phyloP scores from a whole-genome alignment of 2,329 filamentous ascomycete genomes.

The Paraphaeosphaeria sporulosa region DNA sequence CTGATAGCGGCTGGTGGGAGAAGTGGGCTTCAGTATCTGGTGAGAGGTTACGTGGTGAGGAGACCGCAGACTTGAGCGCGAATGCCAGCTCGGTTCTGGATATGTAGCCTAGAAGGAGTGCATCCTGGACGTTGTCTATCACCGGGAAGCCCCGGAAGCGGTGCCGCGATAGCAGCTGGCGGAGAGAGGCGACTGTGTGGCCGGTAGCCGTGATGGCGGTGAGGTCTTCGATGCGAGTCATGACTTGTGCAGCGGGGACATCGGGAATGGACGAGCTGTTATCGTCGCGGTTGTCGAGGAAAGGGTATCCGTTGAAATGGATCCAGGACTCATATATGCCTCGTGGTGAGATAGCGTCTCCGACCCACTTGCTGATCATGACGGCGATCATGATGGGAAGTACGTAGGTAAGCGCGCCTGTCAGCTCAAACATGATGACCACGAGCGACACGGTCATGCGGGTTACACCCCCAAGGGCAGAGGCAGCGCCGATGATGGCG shows the following conservation, averaged over 20 bases:
- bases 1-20: slow-evolving; percentile 76
- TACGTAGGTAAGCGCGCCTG: slow-evolving; percentile 93
- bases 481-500: slow-evolving; percentile 93
- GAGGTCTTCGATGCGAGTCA: slow-evolving; percentile 91
- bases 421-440: slow-evolving; percentile 99
- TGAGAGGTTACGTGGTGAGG: slow-evolving; percentile 65
- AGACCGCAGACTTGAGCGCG: slow-evolving; percentile 72
- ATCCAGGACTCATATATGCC: slow-evolving; percentile 99
- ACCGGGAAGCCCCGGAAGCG: slow-evolving; percentile 92
- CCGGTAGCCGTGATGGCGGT: slow-evolving; percentile 86
- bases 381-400: slow-evolving; percentile 99
- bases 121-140: slow-evolving; percentile 77
- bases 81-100: slow-evolving; percentile 88
- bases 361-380: slow-evolving; percentile 98
- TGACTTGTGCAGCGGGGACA: slow-evolving; percentile 83
- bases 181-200: slow-evolving; percentile 82
- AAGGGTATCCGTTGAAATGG: slow-evolving; percentile 92
- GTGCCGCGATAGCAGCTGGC: slow-evolving; percentile 73
- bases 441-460: slow-evolving; percentile 98
- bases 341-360: slow-evolving; percentile 88
- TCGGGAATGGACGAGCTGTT: slow-evolving; percentile 72
- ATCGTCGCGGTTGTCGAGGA: slow-evolving; percentile 88
- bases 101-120: slow-evolving; percentile 89
- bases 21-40: slow-evolving; percentile 83
- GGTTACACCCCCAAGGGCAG: slow-evolving; percentile 91